A percentile compares a stretch with the other conserved stretches of the same genome.
Conservation (phyloP, 495 filamentous ascomycete species). For the Ascobolus immersus region DNA sequence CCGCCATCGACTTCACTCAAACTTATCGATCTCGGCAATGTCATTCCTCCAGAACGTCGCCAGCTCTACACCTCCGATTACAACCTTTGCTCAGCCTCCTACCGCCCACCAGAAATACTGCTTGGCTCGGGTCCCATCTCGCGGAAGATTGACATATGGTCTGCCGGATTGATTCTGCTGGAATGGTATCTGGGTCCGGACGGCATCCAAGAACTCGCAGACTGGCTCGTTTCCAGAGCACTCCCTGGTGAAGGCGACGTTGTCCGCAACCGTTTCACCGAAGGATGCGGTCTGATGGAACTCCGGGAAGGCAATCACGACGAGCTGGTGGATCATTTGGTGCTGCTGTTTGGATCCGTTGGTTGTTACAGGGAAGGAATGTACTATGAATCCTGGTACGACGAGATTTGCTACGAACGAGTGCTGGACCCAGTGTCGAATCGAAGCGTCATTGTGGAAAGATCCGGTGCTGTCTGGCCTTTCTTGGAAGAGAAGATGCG, state of each 20-base stretch:
- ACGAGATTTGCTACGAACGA: constrained; percentile 7
- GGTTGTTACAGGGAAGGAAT: constrained; percentile 7
- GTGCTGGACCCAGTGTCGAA: too few relatives aligned
- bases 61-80: constrained; percentile 10
- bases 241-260: constrained; percentile 7
- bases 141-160: constrained; percentile 14
- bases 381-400: constrained; percentile 9
- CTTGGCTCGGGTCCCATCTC: constrained; percentile 11
- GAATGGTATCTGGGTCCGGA: constrained; percentile 7
- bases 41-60: constrained; percentile 8
- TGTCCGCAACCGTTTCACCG: constrained; percentile 4
- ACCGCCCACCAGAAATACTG: constrained; percentile 14
- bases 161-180: constrained; percentile 12
- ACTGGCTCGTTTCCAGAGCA: neutral
- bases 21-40: constrained; percentile 14
- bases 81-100: constrained; percentile 11
- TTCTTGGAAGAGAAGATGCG: constrained; percentile 2
- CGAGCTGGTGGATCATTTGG: constrained; percentile 8
- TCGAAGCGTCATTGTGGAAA: too few relatives aligned
- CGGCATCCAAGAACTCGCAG: neutral
- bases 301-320: constrained; percentile 6
- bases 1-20: constrained; percentile 11
- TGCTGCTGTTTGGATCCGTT: constrained; percentile 12
- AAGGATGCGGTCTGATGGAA: constrained; percentile 10
- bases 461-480: constrained; percentile 2